Conservation (phyloP, 305 asterid species). For the Coffea humblotiana region DNA sequence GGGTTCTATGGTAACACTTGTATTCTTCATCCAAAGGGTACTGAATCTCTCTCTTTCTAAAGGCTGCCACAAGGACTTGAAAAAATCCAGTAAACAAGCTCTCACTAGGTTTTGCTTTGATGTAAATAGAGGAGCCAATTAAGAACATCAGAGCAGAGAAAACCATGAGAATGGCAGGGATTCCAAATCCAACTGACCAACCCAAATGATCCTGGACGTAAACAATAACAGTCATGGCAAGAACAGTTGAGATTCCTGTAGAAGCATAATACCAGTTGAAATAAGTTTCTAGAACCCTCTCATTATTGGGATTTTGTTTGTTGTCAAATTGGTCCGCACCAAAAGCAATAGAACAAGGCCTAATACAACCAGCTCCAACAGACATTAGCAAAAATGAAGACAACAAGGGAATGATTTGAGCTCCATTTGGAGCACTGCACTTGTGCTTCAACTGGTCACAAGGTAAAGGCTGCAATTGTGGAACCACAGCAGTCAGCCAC, state of each 20-base stretch:
- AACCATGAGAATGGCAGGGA: conserved; percentile 51
- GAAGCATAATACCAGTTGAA: conserved; percentile 66
- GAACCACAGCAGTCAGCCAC: conserved; percentile 63
- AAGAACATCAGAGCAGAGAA: conserved; percentile 38
- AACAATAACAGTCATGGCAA: conserved; percentile 53
- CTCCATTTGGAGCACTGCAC: conserved; percentile 39
- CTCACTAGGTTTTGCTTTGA: conserved; percentile 38
- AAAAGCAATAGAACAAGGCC: conserved; percentile 59
- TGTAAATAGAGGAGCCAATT: conserved; percentile 49
- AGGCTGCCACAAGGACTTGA: conserved; percentile 36
- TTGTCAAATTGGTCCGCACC: conserved; percentile 63
- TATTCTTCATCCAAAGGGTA: background rate
- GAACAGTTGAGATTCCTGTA: conserved; percentile 36
- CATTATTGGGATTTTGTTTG: conserved; percentile 25
- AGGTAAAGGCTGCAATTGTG: conserved; percentile 49
- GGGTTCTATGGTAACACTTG: background rate
- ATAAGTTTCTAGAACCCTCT: conserved; percentile 39
- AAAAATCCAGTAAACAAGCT: conserved; percentile 43
- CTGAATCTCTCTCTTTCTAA: conserved; percentile 20
- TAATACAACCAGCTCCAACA: conserved; percentile 23
- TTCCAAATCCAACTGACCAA: conserved; percentile 57
- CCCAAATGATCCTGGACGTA: conserved; percentile 65
- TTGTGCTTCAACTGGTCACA: conserved; percentile 29
- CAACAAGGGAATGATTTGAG: conserved; percentile 41
- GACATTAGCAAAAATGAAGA: conserved; percentile 40